A percentile compares a stretch with the other conserved stretches of the same genome.
phyloP scores from a whole-genome alignment of 2,329 filamentous ascomycete genomes.

The Aureobasidium sp. region DNA sequence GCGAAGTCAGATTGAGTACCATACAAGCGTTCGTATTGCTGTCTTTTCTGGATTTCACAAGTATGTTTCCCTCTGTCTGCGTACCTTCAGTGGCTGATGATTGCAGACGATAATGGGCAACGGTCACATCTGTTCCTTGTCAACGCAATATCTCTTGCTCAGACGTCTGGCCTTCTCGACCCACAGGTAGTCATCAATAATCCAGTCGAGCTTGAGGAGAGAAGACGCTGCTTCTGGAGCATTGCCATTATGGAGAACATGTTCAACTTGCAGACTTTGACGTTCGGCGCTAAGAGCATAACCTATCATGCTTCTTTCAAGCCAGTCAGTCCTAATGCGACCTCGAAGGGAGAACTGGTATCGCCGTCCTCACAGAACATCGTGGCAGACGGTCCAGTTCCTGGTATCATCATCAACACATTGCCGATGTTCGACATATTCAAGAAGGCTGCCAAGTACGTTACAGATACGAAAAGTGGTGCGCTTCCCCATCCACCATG shows the following conservation, averaged over 20 bases:
- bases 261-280: constrained; percentile 6
- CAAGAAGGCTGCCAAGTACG: constrained; percentile 13
- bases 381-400: constrained; percentile 3
- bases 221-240: constrained; percentile 11
- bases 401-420: constrained; percentile 10
- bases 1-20: constrained; percentile 1
- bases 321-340: constrained; percentile 4
- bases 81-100: not conserved
- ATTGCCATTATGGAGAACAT: constrained; percentile 10
- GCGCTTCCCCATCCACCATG: not conserved
- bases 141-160: constrained; percentile 6
- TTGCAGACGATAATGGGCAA: constrained; percentile 1
- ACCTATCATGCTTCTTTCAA: constrained; percentile 3
- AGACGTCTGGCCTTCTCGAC: constrained; percentile 1
- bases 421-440: constrained; percentile 11
- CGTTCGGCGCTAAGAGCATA: not conserved
- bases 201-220: not conserved
- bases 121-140: constrained; percentile 4
- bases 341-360: not conserved
- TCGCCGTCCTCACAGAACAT: not conserved
- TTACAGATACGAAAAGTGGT: constrained; percentile 1
- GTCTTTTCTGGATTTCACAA: constrained; percentile 11
- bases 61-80: not conserved
- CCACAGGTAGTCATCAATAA: constrained; percentile 2
- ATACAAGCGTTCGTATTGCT: constrained; percentile 8